phyloP scores from a whole-genome alignment of 768 basidiomycete species.

The Scleroderma bovista region DNA sequence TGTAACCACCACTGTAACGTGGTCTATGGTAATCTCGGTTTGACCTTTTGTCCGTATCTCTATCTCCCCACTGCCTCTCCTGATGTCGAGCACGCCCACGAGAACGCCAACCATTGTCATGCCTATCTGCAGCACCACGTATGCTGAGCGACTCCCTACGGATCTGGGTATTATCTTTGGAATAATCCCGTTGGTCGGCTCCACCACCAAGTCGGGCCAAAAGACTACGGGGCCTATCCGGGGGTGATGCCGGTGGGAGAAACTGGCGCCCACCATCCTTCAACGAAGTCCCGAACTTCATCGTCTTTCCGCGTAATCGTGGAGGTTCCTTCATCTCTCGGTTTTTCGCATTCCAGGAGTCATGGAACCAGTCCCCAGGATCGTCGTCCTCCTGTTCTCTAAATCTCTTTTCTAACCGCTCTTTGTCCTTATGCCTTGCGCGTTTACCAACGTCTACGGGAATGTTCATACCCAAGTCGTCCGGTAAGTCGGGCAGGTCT shows the following conservation, averaged over 20 bases:
- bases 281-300: constrained; percentile 34
- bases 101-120: constrained; percentile 9
- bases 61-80: constrained; percentile 16
- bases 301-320: constrained; percentile 24
- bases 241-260: constrained; percentile 9
- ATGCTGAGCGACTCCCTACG: constrained; percentile 16
- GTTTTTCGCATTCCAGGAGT: constrained; percentile 25
- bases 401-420: constrained; percentile 48
- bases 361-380: constrained; percentile 62
- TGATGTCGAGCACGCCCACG: constrained; percentile 10
- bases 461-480: constrained; percentile 41
- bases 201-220: constrained; percentile 29
- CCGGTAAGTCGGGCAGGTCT: constrained; percentile 28
- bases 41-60: constrained; percentile 21
- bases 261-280: constrained; percentile 23
- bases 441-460: constrained; percentile 63
- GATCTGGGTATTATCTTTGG: constrained; percentile 6
- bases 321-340: constrained; percentile 15
- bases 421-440: constrained; percentile 55
- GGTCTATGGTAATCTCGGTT: constrained; percentile 29
- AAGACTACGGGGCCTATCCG: constrained; percentile 19
- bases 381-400: constrained; percentile 53
- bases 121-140: constrained; percentile 24
- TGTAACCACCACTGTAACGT: constrained; percentile 45
- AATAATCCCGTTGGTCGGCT: constrained; percentile 1